Base-by-base conservation (phyloP, 192 early-diverging fungal species). In the Backusella macrospora region DNA sequence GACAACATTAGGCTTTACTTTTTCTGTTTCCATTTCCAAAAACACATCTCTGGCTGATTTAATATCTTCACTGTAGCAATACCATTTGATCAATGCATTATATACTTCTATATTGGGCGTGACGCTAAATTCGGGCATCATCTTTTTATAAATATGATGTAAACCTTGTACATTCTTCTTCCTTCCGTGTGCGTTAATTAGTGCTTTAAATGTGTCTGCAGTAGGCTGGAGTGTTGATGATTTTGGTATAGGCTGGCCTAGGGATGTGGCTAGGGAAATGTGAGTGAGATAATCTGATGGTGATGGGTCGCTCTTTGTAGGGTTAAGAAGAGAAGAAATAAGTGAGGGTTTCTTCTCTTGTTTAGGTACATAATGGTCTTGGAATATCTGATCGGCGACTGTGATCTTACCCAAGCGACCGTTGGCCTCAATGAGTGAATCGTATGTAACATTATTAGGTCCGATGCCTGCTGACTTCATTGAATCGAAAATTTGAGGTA, bases 171-270 rank as follows among this genome's bases (percentile, higher is more conserved):
- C 12, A 55, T 82, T 76, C 62, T 74, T 74, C 15, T 65, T 44
- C 6, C 59, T 14, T 6, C 80, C 80, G n/a, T 82, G 77, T 6
- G 80, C 76, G 47, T 82, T 71, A 21, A 82, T 72, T 29, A 82
- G 68, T 5, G 80, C 45, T 1, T 49, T 45, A 18, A 82, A 82
- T 13, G 73, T 73, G n/a, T 70, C 47, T 10, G 47, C 52, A 3
- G 70, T 44, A 37, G 79, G 79, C 6, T 42, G 59, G 7, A 65
- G 64, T 38, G 8, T 39, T 10, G 16, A 23, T 47, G 14, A 3
- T 16, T 38, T 23, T 26, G 66, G 66, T 69, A 45, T 26, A 43
- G 66, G 38, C 18, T 16, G 18, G 26, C 39, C 18, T 18, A 37
- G 16, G 34, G 16, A 37, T 66, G 40, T 12, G 13, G 21, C 52